These are phyloP conservation scores for Collybiopsis confluens DNA, from an alignment of 768 basidiomycete species.

Conservation along the genomic window DNA sequence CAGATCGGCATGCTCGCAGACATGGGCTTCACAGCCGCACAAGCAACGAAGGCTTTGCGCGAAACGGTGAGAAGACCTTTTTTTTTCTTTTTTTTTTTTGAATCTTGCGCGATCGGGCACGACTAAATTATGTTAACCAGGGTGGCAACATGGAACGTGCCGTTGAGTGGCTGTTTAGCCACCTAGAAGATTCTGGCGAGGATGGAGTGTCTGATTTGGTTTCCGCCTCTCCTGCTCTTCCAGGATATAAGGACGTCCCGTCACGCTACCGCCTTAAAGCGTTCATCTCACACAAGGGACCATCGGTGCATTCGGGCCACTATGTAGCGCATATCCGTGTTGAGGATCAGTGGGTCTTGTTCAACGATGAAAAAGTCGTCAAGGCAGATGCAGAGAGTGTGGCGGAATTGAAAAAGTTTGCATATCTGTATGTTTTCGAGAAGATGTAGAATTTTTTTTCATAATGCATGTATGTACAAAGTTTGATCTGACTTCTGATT, in stretches of 20 bases:
- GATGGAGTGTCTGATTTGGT: constrained; percentile 26
- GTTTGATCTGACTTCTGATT: no score
- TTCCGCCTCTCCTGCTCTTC: constrained; percentile 16
- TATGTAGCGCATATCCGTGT: constrained; percentile 79
- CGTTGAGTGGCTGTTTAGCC: constrained; percentile 94
- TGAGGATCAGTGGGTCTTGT: constrained; percentile 76
- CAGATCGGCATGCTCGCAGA: constrained; percentile 73
- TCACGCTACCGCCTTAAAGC: constrained; percentile 81
- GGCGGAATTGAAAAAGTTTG: constrained; percentile 72
- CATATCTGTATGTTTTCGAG: constrained; percentile 94
- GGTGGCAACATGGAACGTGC: constrained; percentile 77
- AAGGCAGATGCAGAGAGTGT: constrained; percentile 83
- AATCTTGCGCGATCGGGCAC: no score
- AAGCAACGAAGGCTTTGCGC: constrained; percentile 81
- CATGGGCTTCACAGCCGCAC: constrained; percentile 87
- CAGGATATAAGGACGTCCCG: constrained; percentile 60
- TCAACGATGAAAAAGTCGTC: constrained; percentile 96
- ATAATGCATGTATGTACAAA: no score
- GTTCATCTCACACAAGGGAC: constrained; percentile 97
- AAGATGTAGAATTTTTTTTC: constrained; percentile 38
- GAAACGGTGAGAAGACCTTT: constrained; percentile 88
- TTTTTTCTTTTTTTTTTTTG: no score
- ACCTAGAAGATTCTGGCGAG: constrained; percentile 84
- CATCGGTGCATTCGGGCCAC: constrained; percentile 91
- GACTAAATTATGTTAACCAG: no score